Evolutionary conservation across 371 early-diverging fungal species (phyloP).

Genomic region (Saksenaea vasiformis): DNA sequence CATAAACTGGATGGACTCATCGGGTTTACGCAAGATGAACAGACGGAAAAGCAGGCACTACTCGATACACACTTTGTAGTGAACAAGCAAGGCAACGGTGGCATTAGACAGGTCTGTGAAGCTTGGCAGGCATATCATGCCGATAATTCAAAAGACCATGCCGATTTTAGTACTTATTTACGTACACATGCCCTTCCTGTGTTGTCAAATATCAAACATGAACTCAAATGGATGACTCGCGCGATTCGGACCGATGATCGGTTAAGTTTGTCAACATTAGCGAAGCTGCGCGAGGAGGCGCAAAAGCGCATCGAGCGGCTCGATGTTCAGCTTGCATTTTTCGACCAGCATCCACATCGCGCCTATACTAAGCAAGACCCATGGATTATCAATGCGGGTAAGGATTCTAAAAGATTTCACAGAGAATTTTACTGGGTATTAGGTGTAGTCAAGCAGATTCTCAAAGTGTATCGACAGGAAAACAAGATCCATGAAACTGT

Average conservation of each 20-base stretch:
- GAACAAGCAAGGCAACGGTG: conserved; percentile 7
- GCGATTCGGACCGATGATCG: conserved; percentile 39
- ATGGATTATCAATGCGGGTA: conserved; percentile 48
- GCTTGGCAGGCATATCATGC: conserved; percentile 36
- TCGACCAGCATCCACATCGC: conserved; percentile 41
- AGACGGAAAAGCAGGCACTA: conserved; percentile 4
- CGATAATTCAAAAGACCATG: conserved; percentile 29
- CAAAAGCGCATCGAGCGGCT: conserved; percentile 23
- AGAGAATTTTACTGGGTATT: background rate
- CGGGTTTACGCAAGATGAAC: background rate
- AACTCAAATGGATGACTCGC: conserved; percentile 41
- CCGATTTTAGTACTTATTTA: conserved; percentile 28
- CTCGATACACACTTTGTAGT: conserved; percentile 30
- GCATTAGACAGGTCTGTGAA: conserved; percentile 32
- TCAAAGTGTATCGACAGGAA: conserved; percentile 42
- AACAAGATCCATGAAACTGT: conserved; percentile 50
- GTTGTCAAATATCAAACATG: conserved; percentile 35
- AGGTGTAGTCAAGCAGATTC: conserved; percentile 44
- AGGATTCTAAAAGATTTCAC: background rate
- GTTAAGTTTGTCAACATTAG: conserved; percentile 26
- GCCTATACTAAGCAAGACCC: conserved; percentile 36
- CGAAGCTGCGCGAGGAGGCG: conserved; percentile 31
- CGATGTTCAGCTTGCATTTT: conserved; percentile 34
- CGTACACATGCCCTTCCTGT: conserved; percentile 31
- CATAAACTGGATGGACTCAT: conserved; percentile 18